Evolutionary conservation across 2,329 filamentous ascomycete genomes (phyloP), one percentile per base, ranked within the genome.

Genomic region (Claviceps maximensis): DNA sequence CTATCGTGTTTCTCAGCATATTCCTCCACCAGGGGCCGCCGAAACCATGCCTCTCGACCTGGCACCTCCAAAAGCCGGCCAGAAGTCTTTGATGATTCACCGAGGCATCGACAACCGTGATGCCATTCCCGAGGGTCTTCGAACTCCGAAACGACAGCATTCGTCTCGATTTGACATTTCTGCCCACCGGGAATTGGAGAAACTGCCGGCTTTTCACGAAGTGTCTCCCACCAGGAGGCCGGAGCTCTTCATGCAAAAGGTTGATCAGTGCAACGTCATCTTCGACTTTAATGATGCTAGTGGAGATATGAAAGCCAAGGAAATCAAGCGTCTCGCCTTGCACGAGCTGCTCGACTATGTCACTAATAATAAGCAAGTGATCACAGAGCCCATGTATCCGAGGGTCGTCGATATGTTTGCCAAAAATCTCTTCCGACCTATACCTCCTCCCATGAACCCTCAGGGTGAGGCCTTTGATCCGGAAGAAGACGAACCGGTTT

Each of bases 201-300:
- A 98, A 72, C 77, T 98, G 25, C 91, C 93, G 1, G 93, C 93
- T 38, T 98, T 98, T 70, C 93, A 98, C 64, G 93, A 98, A 70
- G 93, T 97, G 27, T 87, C 91, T 12, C 93, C 93, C 17, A 95
- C 95, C 67, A 83, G 91, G 58, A 83, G 93, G 57, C 90, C 96
- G 71, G 91, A 97, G 62, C 80, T 98, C 19, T 98, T 98, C 72
- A 96, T 98, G 90, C 90, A 97, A 67, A 98, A 98, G 77, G 93
- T 98, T 61, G 93, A 97, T 64, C 93, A 98, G 69, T 98, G 93
- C 76, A 98, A 98, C 67, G 94, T 98, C 74, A 98, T 98, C 63
- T 98, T 98, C 67, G 93, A 98, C 73, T 98, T 98, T 74, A 98
- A 97, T 67, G 93, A 98, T 70, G 89, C 91, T 49, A 95, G 88